phyloP scores from a whole-genome alignment of 2,329 filamentous ascomycete genomes.

The Raffaelea deltoideospora region DNA sequence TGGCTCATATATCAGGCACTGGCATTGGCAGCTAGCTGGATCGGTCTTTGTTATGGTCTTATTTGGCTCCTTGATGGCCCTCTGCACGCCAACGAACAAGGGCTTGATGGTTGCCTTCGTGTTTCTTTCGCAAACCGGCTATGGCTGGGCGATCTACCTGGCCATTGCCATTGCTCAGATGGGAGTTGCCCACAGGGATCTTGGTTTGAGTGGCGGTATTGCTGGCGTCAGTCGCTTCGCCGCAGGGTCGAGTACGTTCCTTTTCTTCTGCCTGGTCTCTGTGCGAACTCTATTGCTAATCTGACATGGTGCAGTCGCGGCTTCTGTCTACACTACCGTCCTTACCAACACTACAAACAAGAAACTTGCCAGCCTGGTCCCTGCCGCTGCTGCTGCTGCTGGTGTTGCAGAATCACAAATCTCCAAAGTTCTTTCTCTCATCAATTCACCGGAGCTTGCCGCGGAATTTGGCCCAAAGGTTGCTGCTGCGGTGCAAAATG shows the following conservation, averaged over 20 bases:
- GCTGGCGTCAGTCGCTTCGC: slow-evolving; percentile 26
- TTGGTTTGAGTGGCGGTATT: slow-evolving; percentile 27
- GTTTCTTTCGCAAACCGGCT: slow-evolving; percentile 27
- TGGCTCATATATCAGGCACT: slow-evolving; percentile 25
- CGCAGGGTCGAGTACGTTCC: slow-evolving; percentile 7
- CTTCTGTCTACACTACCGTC: slow-evolving; percentile 24
- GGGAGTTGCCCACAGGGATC: slow-evolving; percentile 30
- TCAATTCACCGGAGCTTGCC: slow-evolving; percentile 13
- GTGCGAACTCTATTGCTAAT: slow-evolving; percentile 7
- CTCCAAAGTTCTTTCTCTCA: too few species aligned
- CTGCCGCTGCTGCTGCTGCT: slow-evolving; percentile 18
- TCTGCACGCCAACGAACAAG: slow-evolving; percentile 26
- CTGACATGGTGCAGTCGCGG: not conserved
- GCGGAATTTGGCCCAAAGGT: slow-evolving; percentile 11
- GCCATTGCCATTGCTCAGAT: slow-evolving; percentile 33
- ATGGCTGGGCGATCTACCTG: slow-evolving; percentile 30
- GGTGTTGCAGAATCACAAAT: slow-evolving; percentile 19
- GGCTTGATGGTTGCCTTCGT: slow-evolving; percentile 30
- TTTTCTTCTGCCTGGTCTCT: not conserved
- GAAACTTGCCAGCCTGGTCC: slow-evolving; percentile 17
- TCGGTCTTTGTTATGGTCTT: slow-evolving; percentile 29
- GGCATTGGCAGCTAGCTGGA: slow-evolving; percentile 29
- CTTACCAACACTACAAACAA: slow-evolving; percentile 20
- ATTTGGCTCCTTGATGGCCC: slow-evolving; percentile 27
- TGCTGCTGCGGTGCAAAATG: slow-evolving; percentile 13